Percentiles rank a stretch among this genome's conserved stretches.
Evolutionary conservation across 148 eudicot species (phyloP).

Genomic region (Silene conica): DNA sequence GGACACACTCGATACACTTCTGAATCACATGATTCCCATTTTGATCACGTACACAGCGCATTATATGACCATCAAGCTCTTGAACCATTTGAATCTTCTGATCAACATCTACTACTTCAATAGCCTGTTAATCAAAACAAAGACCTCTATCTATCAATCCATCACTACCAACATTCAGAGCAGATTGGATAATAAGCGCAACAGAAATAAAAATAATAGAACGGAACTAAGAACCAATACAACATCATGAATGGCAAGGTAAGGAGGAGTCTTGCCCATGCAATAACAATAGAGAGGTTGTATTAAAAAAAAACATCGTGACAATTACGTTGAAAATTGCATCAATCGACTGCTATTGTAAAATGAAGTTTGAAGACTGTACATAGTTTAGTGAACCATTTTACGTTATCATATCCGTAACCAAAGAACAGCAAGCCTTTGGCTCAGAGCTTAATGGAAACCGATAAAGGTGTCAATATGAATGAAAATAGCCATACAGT

Average conservation of each 20-base stretch:
- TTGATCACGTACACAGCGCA: slow-evolving; percentile 99
- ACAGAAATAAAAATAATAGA: background rate
- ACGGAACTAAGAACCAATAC: background rate
- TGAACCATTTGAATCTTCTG: slow-evolving; percentile 90
- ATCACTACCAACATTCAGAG: background rate
- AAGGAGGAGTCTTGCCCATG: background rate
- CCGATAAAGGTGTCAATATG: too few relatives aligned
- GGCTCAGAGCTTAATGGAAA: too few relatives aligned
- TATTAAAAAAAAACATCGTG: too few relatives aligned
- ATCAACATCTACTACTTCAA: slow-evolving; percentile 97
- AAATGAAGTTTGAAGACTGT: background rate
- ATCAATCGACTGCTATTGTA: background rate
- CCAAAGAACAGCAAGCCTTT: too few relatives aligned
- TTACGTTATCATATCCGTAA: too few relatives aligned
- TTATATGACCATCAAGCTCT: slow-evolving; percentile 90
- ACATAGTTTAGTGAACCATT: too few relatives aligned
- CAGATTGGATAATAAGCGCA: background rate
- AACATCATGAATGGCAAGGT: background rate
- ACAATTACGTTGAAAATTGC: too few relatives aligned
- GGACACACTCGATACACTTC: slow-evolving; percentile 97
- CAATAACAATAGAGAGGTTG: too few relatives aligned
- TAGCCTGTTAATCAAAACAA: slow-evolving; percentile 49
- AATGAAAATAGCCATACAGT: too few relatives aligned
- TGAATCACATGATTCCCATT: slow-evolving; percentile 99
- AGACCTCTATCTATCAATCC: background rate